Conservation (phyloP, 306 rosid genomes). For the Vachellia pachyceras region DNA sequence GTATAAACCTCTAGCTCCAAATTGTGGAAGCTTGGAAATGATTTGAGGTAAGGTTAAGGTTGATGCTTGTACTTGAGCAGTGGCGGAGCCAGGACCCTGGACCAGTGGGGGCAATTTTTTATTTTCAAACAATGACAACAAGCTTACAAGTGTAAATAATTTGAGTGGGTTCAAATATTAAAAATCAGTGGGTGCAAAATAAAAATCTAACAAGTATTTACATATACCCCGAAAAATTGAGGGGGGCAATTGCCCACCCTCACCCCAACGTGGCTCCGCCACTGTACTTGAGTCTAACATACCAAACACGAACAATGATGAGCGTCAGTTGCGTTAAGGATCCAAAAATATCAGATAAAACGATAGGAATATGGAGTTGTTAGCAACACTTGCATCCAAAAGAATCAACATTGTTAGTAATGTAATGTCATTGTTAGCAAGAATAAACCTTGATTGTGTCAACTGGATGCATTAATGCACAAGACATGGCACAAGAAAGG, state of each 20-base stretch:
- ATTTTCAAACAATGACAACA: too few relatives aligned
- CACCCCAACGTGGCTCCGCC: too few relatives aligned
- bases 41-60: conserved; percentile 81
- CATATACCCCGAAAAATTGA: too few relatives aligned
- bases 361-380: conserved; percentile 23
- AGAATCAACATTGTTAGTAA: conserved; percentile 14
- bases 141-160: too few relatives aligned
- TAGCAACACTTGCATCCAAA: conserved; percentile 7
- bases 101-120: too few relatives aligned
- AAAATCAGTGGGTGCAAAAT: too few relatives aligned
- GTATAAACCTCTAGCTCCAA: conserved; percentile 78
- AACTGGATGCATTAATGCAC: conserved; percentile 87
- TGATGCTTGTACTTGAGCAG: conserved; percentile 95
- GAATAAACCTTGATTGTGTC: conserved; percentile 86
- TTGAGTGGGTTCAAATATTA: too few relatives aligned
- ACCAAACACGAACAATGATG: conserved; percentile 38
- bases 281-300: conserved; percentile 83
- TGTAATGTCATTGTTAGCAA: conserved; percentile 17
- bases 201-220: too few relatives aligned
- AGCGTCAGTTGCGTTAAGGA: not conserved
- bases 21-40: conserved; percentile 91
- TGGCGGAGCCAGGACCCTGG: too few relatives aligned
- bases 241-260: too few relatives aligned
- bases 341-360: conserved; percentile 16
- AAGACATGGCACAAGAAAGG: conserved; percentile 91